These are phyloP conservation scores for Grosmannia clavigera DNA, from an alignment of 2,329 filamentous ascomycete genomes.

Conservation along the genomic window DNA sequence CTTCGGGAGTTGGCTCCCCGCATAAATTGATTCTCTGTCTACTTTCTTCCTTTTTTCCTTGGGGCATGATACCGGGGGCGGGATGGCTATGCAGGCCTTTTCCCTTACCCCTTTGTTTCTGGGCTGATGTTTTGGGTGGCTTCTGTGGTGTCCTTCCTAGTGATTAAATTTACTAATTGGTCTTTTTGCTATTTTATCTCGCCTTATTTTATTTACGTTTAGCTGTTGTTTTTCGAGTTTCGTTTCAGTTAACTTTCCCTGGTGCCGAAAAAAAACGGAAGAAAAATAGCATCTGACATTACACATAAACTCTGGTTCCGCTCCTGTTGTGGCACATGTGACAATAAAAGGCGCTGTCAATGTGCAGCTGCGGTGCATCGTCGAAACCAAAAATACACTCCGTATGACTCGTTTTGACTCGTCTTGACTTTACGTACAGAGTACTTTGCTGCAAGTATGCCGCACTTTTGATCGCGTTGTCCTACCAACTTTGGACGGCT, in stretches of 20 bases:
- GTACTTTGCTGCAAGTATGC: too few species aligned
- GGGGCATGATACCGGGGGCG: not conserved
- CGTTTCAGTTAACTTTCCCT: not conserved
- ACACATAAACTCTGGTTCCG: slow-evolving; percentile 6
- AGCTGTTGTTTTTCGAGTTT: slow-evolving; percentile 1
- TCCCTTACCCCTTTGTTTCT: not conserved
- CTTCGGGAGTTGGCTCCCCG: not conserved
- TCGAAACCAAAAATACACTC: too few species aligned
- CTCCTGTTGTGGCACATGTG: not conserved
- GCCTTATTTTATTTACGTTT: not conserved
- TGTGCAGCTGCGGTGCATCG: not conserved
- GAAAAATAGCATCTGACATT: slow-evolving; percentile 11
- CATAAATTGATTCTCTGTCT: not conserved
- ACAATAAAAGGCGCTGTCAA: not conserved
- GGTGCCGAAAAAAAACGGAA: not conserved
- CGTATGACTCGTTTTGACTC: too few species aligned
- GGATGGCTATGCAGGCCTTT: not conserved
- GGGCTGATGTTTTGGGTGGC: not conserved
- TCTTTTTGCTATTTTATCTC: not conserved
- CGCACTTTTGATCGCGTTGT: too few species aligned
- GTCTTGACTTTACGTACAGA: too few species aligned
- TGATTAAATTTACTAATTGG: not conserved
- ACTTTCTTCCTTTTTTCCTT: not conserved
- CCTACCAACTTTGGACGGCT: too few species aligned
- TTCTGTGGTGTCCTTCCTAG: not conserved